Evolutionary conservation across 2,329 filamentous ascomycete genomes (phyloP).

Genomic region (Ophiostoma sp.): DNA sequence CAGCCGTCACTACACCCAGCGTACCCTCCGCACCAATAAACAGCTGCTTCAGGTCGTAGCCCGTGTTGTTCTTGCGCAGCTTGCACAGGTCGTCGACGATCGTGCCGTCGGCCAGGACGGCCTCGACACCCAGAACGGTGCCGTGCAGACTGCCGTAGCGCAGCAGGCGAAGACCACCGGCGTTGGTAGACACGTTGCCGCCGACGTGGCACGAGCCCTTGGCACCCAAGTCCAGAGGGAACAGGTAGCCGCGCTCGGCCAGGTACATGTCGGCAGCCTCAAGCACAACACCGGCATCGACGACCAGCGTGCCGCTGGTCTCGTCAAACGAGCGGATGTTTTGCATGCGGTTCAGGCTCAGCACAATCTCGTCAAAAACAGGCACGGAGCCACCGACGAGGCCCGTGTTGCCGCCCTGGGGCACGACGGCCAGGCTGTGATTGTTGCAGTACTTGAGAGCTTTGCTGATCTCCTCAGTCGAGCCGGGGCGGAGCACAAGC

Average conservation of each 20-base stretch:
- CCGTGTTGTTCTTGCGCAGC: constrained; percentile 96
- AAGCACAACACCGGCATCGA: constrained; percentile 84
- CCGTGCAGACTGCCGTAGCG: constrained; percentile 94
- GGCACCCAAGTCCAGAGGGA: constrained; percentile 93
- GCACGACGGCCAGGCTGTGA: constrained; percentile 84
- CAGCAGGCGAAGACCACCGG: constrained; percentile 81
- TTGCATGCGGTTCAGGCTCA: constrained; percentile 89
- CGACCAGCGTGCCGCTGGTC: constrained; percentile 82
- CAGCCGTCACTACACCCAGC: constrained; percentile 84
- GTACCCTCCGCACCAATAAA: constrained; percentile 96
- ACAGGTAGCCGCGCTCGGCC: constrained; percentile 77
- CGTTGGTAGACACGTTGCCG: constrained; percentile 93
- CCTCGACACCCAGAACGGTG: constrained; percentile 85
- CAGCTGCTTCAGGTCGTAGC: constrained; percentile 93
- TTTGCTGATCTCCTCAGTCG: constrained; percentile 82
- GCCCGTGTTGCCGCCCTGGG: constrained; percentile 94
- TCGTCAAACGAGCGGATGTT: constrained; percentile 86
- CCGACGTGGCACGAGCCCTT: constrained; percentile 97
- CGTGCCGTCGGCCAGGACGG: constrained; percentile 87
- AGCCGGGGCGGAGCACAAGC: constrained; percentile 78
- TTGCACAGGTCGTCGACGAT: constrained; percentile 83
- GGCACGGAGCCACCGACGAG: constrained; percentile 93
- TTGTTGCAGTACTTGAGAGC: constrained; percentile 94
- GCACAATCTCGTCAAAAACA: constrained; percentile 95
- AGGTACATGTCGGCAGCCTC: constrained; percentile 84